These are phyloP conservation scores for Phytophthora fragariaefolia DNA, from an alignment of 352 stramenopile species.

Conservation along the genomic window DNA sequence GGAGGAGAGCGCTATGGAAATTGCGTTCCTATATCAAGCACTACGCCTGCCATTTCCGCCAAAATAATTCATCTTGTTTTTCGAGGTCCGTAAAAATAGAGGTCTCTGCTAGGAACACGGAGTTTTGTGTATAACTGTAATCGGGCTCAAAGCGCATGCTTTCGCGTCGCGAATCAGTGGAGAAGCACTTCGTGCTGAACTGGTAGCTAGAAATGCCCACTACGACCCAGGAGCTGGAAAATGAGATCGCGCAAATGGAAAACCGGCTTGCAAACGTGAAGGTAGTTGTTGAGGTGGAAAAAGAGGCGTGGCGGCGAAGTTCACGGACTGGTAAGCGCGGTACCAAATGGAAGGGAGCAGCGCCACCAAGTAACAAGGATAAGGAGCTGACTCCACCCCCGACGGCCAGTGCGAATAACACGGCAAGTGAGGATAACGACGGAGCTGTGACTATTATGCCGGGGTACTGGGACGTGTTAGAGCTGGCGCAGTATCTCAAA, in stretches of 20 bases:
- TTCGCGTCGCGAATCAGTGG: background rate
- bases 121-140: background rate
- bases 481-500: slow-evolving; percentile 68
- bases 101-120: slow-evolving; percentile 9
- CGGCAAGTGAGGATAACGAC: slow-evolving; percentile 7
- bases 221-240: slow-evolving; percentile 54
- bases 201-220: slow-evolving; percentile 40
- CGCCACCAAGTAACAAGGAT: slow-evolving; percentile 11
- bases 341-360: slow-evolving; percentile 73
- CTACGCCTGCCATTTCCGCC: slow-evolving; percentile 55
- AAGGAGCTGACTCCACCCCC: slow-evolving; percentile 7
- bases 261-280: slow-evolving; percentile 61
- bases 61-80: slow-evolving; percentile 22
- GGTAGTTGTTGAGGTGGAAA: slow-evolving; percentile 57
- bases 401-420: slow-evolving; percentile 13
- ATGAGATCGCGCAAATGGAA: slow-evolving; percentile 69
- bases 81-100: slow-evolving; percentile 41
- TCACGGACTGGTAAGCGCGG: slow-evolving; percentile 55
- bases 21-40: slow-evolving; percentile 84
- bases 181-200: background rate
- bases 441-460: slow-evolving; percentile 43
- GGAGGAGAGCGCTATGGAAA: slow-evolving; percentile 81
- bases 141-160: background rate
- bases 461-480: slow-evolving; percentile 61
- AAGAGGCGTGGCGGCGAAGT: slow-evolving; percentile 58